phyloP scores from a whole-genome alignment of 2,329 filamentous ascomycete species.

The Diplodia seriata region DNA sequence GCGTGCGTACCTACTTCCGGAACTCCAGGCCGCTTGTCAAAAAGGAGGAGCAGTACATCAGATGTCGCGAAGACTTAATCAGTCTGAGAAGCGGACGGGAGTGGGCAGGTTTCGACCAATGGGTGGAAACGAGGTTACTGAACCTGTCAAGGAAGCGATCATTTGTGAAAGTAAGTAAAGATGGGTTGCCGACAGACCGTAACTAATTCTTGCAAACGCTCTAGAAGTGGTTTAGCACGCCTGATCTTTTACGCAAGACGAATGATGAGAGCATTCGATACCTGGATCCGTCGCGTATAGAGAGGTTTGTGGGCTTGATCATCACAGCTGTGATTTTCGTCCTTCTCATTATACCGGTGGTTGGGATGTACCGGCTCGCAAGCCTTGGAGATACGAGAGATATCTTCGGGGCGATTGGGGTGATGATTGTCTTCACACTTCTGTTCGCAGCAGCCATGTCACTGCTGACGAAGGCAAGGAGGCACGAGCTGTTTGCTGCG shows the following conservation, averaged over 20 bases:
- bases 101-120: slow-evolving; percentile 43
- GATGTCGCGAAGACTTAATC: slow-evolving; percentile 43
- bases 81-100: slow-evolving; percentile 42
- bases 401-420: slow-evolving; percentile 41
- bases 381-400: slow-evolving; percentile 32
- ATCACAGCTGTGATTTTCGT: slow-evolving; percentile 44
- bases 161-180: background rate
- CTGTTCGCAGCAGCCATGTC: slow-evolving; percentile 49
- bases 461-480: slow-evolving; percentile 45
- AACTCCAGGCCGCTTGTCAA: slow-evolving; percentile 37
- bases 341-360: slow-evolving; percentile 42
- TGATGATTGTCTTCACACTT: slow-evolving; percentile 44
- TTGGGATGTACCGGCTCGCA: slow-evolving; percentile 40
- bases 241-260: slow-evolving; percentile 35
- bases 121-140: slow-evolving; percentile 37
- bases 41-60: slow-evolving; percentile 40
- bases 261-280: slow-evolving; percentile 35
- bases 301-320: slow-evolving; percentile 41
- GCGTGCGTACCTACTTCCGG: slow-evolving; percentile 40
- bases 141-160: slow-evolving; percentile 32
- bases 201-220: slow-evolving; percentile 35
- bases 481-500: slow-evolving; percentile 50
- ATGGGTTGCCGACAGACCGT: background rate
- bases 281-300: slow-evolving; percentile 40
- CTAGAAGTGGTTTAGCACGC: slow-evolving; percentile 39